A percentile compares a stretch with the other conserved stretches of the same genome.
phyloP scores from a whole-genome alignment of 2,329 filamentous ascomycete genomes.

The Trichophaea hybrida region DNA sequence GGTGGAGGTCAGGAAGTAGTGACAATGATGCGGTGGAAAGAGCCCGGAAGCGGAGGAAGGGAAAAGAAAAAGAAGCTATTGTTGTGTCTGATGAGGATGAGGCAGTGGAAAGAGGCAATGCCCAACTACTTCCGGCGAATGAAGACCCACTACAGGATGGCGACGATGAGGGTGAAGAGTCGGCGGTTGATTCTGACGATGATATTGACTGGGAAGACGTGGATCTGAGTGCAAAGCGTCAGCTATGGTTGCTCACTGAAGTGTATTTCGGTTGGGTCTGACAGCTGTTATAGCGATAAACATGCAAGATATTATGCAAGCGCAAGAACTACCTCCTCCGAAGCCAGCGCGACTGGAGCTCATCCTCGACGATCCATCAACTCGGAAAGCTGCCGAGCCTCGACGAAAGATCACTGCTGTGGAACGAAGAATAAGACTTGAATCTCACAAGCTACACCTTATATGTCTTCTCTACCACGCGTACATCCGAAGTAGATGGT shows the following conservation, averaged over 20 bases:
- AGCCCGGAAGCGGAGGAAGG: neutral
- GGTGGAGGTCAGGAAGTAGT: neutral
- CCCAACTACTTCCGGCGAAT: neutral
- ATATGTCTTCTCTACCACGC: conserved; percentile 69
- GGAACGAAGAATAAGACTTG: conserved; percentile 48
- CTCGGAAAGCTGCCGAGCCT: conserved; percentile 37
- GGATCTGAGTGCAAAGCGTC: conserved; percentile 33
- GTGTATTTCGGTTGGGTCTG: conserved; percentile 16
- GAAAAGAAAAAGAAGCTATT: neutral
- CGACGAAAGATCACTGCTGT: conserved; percentile 33
- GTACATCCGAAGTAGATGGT: conserved; percentile 71
- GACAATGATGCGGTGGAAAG: neutral
- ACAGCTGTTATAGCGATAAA: conserved; percentile 28
- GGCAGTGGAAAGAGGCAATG: neutral
- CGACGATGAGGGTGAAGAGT: neutral
- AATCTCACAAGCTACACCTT: conserved; percentile 76
- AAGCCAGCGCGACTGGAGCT: conserved; percentile 32
- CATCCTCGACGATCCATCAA: conserved; percentile 33
- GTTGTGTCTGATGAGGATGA: neutral
- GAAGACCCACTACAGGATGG: neutral
- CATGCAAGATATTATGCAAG: conserved; percentile 20
- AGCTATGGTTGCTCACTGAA: conserved; percentile 13
- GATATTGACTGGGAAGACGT: conserved; percentile 52
- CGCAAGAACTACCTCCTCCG: conserved; percentile 23
- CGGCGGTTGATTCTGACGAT: conserved; percentile 32